phyloP scores from a whole-genome alignment of 345 rosid species.

The Eucalyptus pauciflora region DNA sequence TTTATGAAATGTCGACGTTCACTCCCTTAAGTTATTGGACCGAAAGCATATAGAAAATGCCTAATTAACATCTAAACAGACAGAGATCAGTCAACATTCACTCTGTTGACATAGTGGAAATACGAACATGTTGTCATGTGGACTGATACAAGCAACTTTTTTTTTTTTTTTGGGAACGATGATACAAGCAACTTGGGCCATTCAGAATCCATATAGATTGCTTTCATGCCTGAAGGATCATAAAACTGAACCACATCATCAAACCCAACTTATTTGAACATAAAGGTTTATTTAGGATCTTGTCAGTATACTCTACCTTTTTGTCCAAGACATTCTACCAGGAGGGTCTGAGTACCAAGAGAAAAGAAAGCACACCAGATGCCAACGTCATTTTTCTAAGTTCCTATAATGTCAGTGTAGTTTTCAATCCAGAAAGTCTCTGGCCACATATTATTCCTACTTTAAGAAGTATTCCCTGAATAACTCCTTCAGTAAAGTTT shows the following conservation, averaged over 20 bases:
- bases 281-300: neutral
- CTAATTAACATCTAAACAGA: neutral
- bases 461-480: neutral
- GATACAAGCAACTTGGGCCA: neutral
- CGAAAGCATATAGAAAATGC: neutral
- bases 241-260: neutral
- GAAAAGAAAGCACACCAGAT: neutral
- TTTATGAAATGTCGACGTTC: neutral
- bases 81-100: neutral
- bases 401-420: neutral
- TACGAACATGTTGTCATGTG: neutral
- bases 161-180: too few species aligned
- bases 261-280: neutral
- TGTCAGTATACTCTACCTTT: neutral
- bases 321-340: neutral
- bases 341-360: neutral
- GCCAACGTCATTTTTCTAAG: neutral
- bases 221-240: neutral
- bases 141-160: too few species aligned
- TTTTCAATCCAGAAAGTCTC: neutral
- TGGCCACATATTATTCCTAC: neutral
- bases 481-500: neutral
- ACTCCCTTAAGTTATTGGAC: neutral
- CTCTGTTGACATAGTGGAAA: neutral
- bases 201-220: neutral